Base-by-base conservation (phyloP, 805 yeast genomes). In the Barnettozyma salicaria region DNA sequence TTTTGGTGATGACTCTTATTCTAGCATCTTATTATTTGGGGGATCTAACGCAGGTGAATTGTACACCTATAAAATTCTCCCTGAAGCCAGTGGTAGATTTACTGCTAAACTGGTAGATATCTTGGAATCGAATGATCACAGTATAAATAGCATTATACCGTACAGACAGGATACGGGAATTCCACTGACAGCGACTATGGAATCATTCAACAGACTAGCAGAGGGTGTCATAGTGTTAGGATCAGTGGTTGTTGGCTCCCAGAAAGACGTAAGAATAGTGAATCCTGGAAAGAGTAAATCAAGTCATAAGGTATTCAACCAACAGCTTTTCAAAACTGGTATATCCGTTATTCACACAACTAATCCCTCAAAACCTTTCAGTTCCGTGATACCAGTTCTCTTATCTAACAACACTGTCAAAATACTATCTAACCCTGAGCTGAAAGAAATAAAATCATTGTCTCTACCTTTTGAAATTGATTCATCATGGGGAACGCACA, bases 21-120 rank as follows among this genome's bases (percentile, higher is more conserved):
- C 92, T 0, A 78, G 87, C n/a, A 74, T 89, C 25, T 50, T 84
- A 19, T 58, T 89, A 60, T 60, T 74, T 18, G 82, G 79, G 10
- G 97, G 97, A 18, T 82, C 96, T 0, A 73, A 76, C 39, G 61
- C 63, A 12, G 97, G 97, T 13, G 82, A 84, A 39, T 52, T 87
- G 10, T 43, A 80, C 19, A 68, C 77, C 0, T 85, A 72, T 59
- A 77, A 78, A 50, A 59, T 89, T 3, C 54, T 78, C 4, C 95
- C 95, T 1, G 70, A 68, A 29, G 62, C 69, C 0, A 59, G 68
- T 30, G 92, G 90, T 0, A 64, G 76, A 34, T 87, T 78, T 52
- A 61, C 64, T 20, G 82, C 76, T 0, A 69, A 68, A 19, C 69
- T 69, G 40, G 64, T 73, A 7, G 79, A 67, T 27, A 55, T 61